A percentile compares a stretch with the other conserved stretches of the same genome.
phyloP scores from a whole-genome alignment of 345 rosid species.

The Aurinia saxatilis region DNA sequence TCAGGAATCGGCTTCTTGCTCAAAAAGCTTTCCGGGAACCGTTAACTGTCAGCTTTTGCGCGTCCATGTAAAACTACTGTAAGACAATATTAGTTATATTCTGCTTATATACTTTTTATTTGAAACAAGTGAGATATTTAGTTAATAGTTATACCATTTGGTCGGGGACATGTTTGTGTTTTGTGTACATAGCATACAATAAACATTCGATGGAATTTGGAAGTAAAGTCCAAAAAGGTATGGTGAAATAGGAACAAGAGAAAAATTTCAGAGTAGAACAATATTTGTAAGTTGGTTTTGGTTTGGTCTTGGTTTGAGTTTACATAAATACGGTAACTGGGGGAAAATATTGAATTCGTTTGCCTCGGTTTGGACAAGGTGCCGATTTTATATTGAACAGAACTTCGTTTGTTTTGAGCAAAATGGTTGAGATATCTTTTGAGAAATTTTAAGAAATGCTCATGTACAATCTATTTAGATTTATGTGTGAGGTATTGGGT shows the following conservation, averaged over 20 bases:
- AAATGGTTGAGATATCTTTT: no score
- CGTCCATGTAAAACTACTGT: conserved; percentile 17
- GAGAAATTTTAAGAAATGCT: no score
- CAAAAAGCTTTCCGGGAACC: conserved; percentile 2
- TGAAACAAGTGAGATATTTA: neutral
- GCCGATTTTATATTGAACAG: no score
- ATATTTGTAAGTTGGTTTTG: no score
- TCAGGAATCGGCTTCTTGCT: conserved; percentile 11
- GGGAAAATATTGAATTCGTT: no score
- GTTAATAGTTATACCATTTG: conserved; percentile 7
- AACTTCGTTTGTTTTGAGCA: no score
- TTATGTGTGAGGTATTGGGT: no score
- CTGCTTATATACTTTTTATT: neutral
- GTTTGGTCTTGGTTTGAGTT: no score
- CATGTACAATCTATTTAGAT: no score
- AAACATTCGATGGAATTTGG: neutral
- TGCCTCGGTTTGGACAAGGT: no score
- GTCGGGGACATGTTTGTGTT: neutral
- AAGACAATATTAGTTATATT: neutral
- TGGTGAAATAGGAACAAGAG: neutral
- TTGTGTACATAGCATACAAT: neutral
- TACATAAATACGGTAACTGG: no score
- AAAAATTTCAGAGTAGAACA: no score
- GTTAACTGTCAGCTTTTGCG: neutral
- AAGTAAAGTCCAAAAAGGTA: neutral